These are phyloP conservation scores for Erigeron canadensis DNA, from an alignment of 129 eudicot species.

Conservation along the genomic window DNA sequence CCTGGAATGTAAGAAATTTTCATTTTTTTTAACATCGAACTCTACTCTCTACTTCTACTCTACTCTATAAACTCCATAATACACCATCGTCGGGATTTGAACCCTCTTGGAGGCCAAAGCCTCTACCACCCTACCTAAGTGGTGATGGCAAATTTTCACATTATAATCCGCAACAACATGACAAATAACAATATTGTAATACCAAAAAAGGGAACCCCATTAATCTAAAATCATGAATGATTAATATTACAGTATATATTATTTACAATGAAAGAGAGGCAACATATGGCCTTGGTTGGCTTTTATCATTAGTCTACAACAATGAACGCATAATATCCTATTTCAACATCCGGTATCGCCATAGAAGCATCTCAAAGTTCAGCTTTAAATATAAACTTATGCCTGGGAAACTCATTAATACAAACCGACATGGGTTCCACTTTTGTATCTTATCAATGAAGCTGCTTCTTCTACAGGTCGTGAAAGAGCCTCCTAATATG, in stretches of 20 bases:
- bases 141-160: constrained; percentile 1
- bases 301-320: constrained; percentile 16
- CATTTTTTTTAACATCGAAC: too few species aligned
- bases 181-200: neutral
- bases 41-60: too few species aligned
- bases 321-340: constrained; percentile 28
- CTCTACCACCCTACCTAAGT: too few species aligned
- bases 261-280: constrained; percentile 24
- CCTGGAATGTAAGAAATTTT: too few species aligned
- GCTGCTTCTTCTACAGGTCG: constrained; percentile 52
- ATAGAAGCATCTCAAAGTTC: neutral
- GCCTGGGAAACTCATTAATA: constrained; percentile 16
- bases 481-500: constrained; percentile 93
- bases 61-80: too few species aligned
- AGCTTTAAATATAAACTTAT: constrained; percentile 4
- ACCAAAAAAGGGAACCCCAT: constrained; percentile 14
- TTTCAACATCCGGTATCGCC: constrained; percentile 19
- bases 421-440: constrained; percentile 8
- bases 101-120: too few species aligned
- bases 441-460: constrained; percentile 13
- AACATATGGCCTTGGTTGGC: constrained; percentile 9
- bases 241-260: neutral
- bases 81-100: too few species aligned
- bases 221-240: constrained; percentile 16
- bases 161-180: constrained; percentile 8